These are phyloP conservation scores for Plantago coronopus DNA, from an alignment of 305 asterid genomes.

Conservation along the genomic window DNA sequence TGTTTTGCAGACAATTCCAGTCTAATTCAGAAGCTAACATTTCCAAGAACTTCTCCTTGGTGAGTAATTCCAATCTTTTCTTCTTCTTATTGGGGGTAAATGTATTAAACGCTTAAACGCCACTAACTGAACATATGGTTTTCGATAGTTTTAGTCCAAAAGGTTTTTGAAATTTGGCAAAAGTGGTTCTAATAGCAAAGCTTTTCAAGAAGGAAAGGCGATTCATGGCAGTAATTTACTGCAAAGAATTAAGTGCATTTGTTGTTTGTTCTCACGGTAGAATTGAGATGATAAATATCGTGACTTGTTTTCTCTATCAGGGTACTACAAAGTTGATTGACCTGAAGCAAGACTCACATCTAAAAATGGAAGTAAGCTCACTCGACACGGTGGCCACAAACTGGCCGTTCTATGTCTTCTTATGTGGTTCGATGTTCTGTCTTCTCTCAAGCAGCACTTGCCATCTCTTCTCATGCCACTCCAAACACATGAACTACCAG, in stretches of 20 bases:
- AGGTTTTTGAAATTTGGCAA: not conserved
- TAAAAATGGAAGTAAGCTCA: slow-evolving; percentile 29
- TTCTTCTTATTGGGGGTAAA: too few relatives aligned
- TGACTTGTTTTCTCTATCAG: slow-evolving; percentile 29
- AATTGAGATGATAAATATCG: not conserved
- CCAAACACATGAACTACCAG: slow-evolving; percentile 44
- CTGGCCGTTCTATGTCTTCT: slow-evolving; percentile 86
- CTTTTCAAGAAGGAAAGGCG: too few relatives aligned
- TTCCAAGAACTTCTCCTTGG: slow-evolving; percentile 55
- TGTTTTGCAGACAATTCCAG: slow-evolving; percentile 56
- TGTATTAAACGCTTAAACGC: too few relatives aligned
- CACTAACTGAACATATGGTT: too few relatives aligned
- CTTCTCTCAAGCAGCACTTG: slow-evolving; percentile 82
- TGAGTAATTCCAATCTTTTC: slow-evolving; percentile 20
- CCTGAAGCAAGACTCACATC: slow-evolving; percentile 44
- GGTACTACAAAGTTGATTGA: slow-evolving; percentile 43
- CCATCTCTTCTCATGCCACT: slow-evolving; percentile 88
- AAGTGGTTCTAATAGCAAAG: too few relatives aligned
- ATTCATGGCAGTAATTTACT: too few relatives aligned
- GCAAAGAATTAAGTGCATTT: too few relatives aligned
- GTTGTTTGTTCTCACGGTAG: not conserved
- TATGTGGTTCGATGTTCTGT: slow-evolving; percentile 81
- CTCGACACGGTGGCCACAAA: slow-evolving; percentile 32
- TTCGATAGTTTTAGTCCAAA: not conserved
- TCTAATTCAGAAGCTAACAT: slow-evolving; percentile 47